Conservation (phyloP, 1,139 yeast species). For the Pichia sp. region DNA sequence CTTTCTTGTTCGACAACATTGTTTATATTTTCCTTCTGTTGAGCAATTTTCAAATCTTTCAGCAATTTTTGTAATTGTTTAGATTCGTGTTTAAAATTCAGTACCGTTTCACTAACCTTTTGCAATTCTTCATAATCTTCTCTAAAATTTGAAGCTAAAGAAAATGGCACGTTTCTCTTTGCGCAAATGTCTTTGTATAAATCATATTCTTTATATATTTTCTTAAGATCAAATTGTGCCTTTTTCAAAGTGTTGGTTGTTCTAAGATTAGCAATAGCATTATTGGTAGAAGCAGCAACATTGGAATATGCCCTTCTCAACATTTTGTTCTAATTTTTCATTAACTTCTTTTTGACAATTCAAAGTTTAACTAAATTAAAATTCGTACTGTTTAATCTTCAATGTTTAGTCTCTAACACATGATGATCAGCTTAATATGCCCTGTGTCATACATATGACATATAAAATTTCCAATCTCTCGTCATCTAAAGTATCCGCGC, state of each 20-base stretch:
- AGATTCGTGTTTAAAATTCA: constrained; percentile 18
- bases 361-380: too few species aligned
- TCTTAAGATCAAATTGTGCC: constrained; percentile 23
- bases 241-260: constrained; percentile 26
- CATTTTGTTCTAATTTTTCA: background rate
- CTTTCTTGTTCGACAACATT: constrained; percentile 7
- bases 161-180: constrained; percentile 24
- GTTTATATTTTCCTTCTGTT: constrained; percentile 12
- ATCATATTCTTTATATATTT: constrained; percentile 19
- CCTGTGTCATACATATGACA: background rate
- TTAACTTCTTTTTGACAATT: too few species aligned
- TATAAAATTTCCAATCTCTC: too few species aligned
- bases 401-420: too few species aligned
- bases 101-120: constrained; percentile 9
- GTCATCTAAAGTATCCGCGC: too few species aligned
- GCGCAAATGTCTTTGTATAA: constrained; percentile 21
- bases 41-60: constrained; percentile 16
- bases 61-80: constrained; percentile 17
- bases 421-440: too few species aligned
- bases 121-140: constrained; percentile 13
- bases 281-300: background rate
- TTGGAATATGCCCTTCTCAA: constrained; percentile 2
- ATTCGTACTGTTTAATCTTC: too few species aligned
- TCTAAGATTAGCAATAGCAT: constrained; percentile 12
- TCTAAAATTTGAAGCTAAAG: constrained; percentile 18